Evolutionary conservation across 1,284 basidiomycete genomes (phyloP), one percentile per base, ranked within the genome.

Genomic region (Wolfiporia cocos): DNA sequence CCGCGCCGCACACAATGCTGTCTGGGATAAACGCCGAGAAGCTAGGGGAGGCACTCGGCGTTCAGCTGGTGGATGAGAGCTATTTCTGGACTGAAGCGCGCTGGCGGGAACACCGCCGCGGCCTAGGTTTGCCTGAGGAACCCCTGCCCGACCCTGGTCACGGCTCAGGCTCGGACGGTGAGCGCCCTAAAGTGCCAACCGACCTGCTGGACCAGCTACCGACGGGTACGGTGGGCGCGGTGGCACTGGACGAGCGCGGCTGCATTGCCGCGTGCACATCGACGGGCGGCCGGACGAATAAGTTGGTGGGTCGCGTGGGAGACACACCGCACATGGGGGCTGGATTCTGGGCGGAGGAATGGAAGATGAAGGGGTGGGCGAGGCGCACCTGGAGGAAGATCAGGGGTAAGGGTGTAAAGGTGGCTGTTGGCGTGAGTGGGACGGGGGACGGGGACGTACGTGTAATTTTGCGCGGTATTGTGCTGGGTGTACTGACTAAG

Each of bases 341-440:
- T 10, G 89, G 89, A 0, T 92, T 83, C 62, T 89, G 85, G 85
- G 85, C 86, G 5, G 85, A 86, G 53, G 76, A 85, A 58, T 92
- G 87, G 86, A 53, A 55, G 22, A 58, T 59, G 19, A 55, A 57
- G 5, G 58, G 70, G n/a, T 61, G 65, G 50, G 37, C 68, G 24
- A 61, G 61, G 46, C 61, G 59, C 19, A 47, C 63, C 14, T 73
- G 67, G 67, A 64, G 65, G 37, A 70, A 64, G 32, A 41, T 76
- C 12, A 53, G 44, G n/a, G 62, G 68, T 2, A 66, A 65, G 47
- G 47, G 55, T 9, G 51, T 49, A 5, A 62, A 53, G 15, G 57
- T 58, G n/a, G 83, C 78, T 1, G 65, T 92, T n/a, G 87, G 85
- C 1, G 65, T 91, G 19, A 87, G 84, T 29, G 85, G 87, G 0